Evolutionary conservation across 768 basidiomycete genomes (phyloP), one percentile per base, ranked within the genome.

Genomic region (Serendipita sp.): DNA sequence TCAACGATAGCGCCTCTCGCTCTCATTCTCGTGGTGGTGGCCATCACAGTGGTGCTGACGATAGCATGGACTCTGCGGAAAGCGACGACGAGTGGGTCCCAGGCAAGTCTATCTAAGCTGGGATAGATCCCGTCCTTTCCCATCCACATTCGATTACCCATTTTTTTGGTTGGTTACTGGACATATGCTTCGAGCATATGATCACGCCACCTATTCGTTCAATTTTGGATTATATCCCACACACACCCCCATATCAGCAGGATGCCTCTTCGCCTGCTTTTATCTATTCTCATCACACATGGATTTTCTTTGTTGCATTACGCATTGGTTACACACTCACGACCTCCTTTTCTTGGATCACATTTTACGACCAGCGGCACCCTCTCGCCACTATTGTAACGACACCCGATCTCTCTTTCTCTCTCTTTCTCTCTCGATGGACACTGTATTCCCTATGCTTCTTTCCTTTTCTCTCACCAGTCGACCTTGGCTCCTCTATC

Each of bases 1-100:
- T 34, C 11, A 20, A 13, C 11, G 53, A 34, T 20, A 50, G 20
- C 11, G 45, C 28, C 17, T n/a, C 20, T 11, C 5, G 28, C 17
- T 20, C 45, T n/a, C 45, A 28, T 50, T 22, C 45, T 9, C 45
- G 45, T 17, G 38, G 38, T 5, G 45, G 30, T 34, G n/a, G n/a
- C n/a, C n/a, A n/a, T n/a, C n/a, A n/a, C n/a, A n/a, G n/a, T n/a
- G 53, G 11, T n/a, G 53, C 53, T 13, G 24, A 58, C 9, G 30
- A 24, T 26, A n/a, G 24, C 22, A n/a, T 31, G 24, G 53, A 58
- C 24, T 58, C 53, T 9, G 20, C 53, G 4, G 53, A 58, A 20
- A 33, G 30, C 26, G 53, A 58, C n/a, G 53, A 58, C 53, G 53
- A 58, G 33, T 58, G 53, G 53, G 53, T 58, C 11, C 53, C 53